Percentiles rank a stretch among this genome's conserved stretches.
Conservation (phyloP, 148 eudicot species). For the Rhododendron griersonianum region DNA sequence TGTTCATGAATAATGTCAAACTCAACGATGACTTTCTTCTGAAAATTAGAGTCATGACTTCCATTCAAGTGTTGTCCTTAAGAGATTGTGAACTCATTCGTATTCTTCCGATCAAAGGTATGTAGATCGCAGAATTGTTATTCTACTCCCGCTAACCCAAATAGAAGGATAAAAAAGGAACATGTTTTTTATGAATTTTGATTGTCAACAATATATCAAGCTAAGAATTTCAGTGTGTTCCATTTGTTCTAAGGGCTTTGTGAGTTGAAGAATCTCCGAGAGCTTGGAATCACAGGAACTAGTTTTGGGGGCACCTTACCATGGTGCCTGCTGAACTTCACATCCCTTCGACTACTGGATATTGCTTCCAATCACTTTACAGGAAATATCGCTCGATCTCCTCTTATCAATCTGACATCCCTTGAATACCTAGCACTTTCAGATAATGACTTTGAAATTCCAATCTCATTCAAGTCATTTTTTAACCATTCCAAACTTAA, state of each 20-base stretch:
- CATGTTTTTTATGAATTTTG: background rate
- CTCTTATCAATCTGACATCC: background rate
- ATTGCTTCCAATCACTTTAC: background rate
- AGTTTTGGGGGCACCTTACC: background rate
- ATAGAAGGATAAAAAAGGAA: background rate
- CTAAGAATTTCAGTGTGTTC: background rate
- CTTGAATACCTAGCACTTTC: conserved; percentile 7
- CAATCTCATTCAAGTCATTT: conserved; percentile 13
- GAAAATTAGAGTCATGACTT: background rate
- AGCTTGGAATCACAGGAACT: background rate
- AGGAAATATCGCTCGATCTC: background rate
- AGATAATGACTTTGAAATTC: conserved; percentile 4
- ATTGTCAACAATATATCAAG: too few relatives aligned
- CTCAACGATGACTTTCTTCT: background rate
- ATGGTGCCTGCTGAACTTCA: background rate
- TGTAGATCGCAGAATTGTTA: background rate
- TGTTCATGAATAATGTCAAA: background rate
- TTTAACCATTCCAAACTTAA: background rate
- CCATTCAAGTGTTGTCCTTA: background rate
- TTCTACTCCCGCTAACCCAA: background rate
- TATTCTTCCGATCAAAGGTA: background rate
- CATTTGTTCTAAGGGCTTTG: background rate
- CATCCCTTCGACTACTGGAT: background rate
- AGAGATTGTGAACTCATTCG: background rate
- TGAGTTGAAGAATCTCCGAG: background rate